Conservation (phyloP, 2,329 filamentous ascomycete genomes). For the Penicillium brevicompactum region DNA sequence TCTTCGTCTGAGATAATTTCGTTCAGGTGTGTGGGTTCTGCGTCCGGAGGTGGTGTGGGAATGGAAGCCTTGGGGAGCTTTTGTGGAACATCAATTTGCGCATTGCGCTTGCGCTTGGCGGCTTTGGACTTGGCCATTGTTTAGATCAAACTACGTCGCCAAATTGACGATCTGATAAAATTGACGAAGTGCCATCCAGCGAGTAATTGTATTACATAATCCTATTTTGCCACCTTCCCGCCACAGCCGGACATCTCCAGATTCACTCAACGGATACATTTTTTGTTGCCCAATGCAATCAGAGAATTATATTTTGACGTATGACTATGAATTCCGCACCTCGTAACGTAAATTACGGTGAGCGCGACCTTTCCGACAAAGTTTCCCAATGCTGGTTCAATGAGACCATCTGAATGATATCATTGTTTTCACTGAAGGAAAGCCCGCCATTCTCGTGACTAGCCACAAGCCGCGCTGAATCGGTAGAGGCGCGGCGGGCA, state of each 20-base stretch:
- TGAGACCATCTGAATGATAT: constrained; percentile 16
- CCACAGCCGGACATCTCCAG: too few species aligned
- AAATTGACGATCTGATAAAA: background rate
- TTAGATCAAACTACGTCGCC: background rate
- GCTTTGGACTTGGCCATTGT: constrained; percentile 32
- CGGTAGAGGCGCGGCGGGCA: constrained; percentile 13
- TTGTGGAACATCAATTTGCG: constrained; percentile 28
- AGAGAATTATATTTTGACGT: background rate
- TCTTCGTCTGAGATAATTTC: constrained; percentile 54
- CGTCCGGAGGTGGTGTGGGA: constrained; percentile 30
- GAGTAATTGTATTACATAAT: background rate
- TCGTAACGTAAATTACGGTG: background rate
- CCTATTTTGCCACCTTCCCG: background rate
- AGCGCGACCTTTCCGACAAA: constrained; percentile 5
- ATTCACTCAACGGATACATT: too few species aligned
- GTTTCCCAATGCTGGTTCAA: constrained; percentile 16
- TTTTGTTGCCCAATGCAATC: too few species aligned
- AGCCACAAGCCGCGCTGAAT: constrained; percentile 7
- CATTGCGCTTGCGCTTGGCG: constrained; percentile 35
- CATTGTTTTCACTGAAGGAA: constrained; percentile 4
- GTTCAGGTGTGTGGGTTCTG: constrained; percentile 30
- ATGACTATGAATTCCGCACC: too few species aligned
- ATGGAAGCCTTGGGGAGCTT: constrained; percentile 24
- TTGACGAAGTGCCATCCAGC: background rate
- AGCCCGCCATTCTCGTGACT: constrained; percentile 6